phyloP scores from a whole-genome alignment of 805 yeast species.

The Candida incommunis region DNA sequence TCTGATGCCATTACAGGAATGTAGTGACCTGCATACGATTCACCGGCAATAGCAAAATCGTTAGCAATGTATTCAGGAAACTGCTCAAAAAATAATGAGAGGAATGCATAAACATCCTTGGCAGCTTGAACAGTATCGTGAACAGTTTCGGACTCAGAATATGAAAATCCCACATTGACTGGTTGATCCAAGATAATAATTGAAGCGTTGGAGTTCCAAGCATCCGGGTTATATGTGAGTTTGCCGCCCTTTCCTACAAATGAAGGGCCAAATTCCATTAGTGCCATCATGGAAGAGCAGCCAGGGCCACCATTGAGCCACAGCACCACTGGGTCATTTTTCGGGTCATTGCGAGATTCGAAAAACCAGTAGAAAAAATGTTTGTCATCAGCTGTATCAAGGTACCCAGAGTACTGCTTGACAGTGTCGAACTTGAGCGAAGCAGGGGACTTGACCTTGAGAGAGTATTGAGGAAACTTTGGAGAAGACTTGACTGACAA shows the following conservation, averaged over 20 bases:
- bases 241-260: conserved; percentile 47
- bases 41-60: conserved; percentile 82
- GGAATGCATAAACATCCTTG: conserved; percentile 71
- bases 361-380: conserved; percentile 91
- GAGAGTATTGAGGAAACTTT: conserved; percentile 27
- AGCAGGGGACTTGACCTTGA: conserved; percentile 55
- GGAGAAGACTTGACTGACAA: not conserved
- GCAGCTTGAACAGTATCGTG: conserved; percentile 71
- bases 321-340: conserved; percentile 69
- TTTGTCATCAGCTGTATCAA: conserved; percentile 50
- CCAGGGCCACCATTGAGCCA: conserved; percentile 98
- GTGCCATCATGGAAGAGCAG: conserved; percentile 81
- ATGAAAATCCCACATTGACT: conserved; percentile 81
- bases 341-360: conserved; percentile 81
- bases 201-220: conserved; percentile 88
- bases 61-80: conserved; percentile 53
- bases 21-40: conserved; percentile 88
- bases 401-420: conserved; percentile 60
- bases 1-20: conserved; percentile 67
- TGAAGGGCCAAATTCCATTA: conserved; percentile 87
- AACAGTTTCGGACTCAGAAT: conserved; percentile 47
- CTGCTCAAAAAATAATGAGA: conserved; percentile 68
- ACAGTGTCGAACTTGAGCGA: conserved; percentile 59
- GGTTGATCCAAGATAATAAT: conserved; percentile 92
- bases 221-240: conserved; percentile 65